These are phyloP conservation scores for Teratosphaeria viscida DNA, from an alignment of 2,329 filamentous ascomycete species.

Conservation along the genomic window DNA sequence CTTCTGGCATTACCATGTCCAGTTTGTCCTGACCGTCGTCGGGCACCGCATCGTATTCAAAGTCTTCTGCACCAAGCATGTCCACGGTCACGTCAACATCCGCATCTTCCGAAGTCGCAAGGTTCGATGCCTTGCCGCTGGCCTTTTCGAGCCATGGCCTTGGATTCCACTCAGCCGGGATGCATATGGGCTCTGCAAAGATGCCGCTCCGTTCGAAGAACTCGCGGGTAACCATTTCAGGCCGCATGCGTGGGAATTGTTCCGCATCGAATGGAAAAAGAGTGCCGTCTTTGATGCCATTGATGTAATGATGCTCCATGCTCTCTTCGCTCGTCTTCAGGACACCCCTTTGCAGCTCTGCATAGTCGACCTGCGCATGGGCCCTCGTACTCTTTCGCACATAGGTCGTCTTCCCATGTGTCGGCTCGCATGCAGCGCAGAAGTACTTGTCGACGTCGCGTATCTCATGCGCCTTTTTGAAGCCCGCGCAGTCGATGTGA, in stretches of 20 bases:
- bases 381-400: constrained; percentile 56
- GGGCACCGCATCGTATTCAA: constrained; percentile 38
- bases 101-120: constrained; percentile 2
- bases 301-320: constrained; percentile 57
- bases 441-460: constrained; percentile 59
- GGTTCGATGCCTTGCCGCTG: not conserved
- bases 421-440: constrained; percentile 48
- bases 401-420: constrained; percentile 53
- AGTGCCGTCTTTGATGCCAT: constrained; percentile 54
- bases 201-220: constrained; percentile 52
- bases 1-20: constrained; percentile 57
- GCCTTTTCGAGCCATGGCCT: constrained; percentile 30
- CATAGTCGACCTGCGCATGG: constrained; percentile 57
- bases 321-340: constrained; percentile 55
- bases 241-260: constrained; percentile 52
- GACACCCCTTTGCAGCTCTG: constrained; percentile 55
- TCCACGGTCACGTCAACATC: constrained; percentile 21
- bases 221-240: constrained; percentile 52
- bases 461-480: constrained; percentile 53
- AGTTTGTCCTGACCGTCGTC: constrained; percentile 55
- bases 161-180: constrained; percentile 52
- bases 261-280: constrained; percentile 49
- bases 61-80: constrained; percentile 26
- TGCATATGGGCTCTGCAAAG: constrained; percentile 58
- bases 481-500: constrained; percentile 56